A percentile compares a stretch with the other conserved stretches of the same genome.
Conservation (phyloP, 805 yeast species). For the Spencermartinsiella europaea region DNA sequence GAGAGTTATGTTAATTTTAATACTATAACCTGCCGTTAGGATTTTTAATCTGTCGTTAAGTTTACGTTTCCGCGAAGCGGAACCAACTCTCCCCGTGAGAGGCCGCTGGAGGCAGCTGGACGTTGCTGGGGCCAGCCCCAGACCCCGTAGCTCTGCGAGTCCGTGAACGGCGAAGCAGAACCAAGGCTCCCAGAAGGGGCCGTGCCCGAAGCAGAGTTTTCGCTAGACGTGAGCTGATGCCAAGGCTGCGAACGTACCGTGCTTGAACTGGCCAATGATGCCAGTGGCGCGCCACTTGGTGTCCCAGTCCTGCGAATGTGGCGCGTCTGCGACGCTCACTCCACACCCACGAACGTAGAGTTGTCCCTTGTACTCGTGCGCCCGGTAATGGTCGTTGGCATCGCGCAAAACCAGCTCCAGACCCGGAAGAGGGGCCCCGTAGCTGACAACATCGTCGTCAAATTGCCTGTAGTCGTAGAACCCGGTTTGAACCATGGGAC, state of each 20-base stretch:
- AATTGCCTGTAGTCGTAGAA: slow-evolving; percentile 21
- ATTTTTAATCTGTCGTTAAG: too few species aligned
- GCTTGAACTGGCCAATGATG: background rate
- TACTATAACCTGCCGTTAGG: too few species aligned
- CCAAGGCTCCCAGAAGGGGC: too few species aligned
- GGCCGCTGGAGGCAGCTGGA: too few species aligned
- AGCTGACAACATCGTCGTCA: slow-evolving; percentile 15
- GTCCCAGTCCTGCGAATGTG: too few species aligned
- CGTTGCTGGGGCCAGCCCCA: too few species aligned
- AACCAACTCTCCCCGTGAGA: too few species aligned
- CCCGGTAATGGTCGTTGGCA: slow-evolving; percentile 17
- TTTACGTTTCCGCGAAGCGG: too few species aligned
- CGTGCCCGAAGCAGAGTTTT: too few species aligned
- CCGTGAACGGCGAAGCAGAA: too few species aligned
- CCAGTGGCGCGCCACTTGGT: background rate
- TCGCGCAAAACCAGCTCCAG: slow-evolving; percentile 27
- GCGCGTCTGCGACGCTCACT: background rate
- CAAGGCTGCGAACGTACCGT: background rate
- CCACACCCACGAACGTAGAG: slow-evolving; percentile 23
- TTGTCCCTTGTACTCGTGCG: slow-evolving; percentile 23
- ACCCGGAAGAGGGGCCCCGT: slow-evolving; percentile 29
- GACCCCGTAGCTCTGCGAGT: too few species aligned
- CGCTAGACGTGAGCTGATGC: background rate
- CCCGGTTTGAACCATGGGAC: slow-evolving; percentile 34
- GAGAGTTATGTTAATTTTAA: too few species aligned